Conservation (phyloP, 2,329 filamentous ascomycete species). For the Ophiostoma populinum region DNA sequence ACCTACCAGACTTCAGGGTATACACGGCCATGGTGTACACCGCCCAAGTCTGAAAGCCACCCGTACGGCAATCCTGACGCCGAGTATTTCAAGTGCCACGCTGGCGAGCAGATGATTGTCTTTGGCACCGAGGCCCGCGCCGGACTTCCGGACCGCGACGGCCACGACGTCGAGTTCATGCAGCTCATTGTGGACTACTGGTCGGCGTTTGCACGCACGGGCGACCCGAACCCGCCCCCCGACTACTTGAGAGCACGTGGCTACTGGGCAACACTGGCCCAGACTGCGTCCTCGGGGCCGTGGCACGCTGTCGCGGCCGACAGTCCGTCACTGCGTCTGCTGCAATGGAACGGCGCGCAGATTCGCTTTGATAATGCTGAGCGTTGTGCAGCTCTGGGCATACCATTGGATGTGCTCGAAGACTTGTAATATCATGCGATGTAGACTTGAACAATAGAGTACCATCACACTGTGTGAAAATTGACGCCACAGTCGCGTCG, state of each 20-base stretch:
- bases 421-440: too few species aligned
- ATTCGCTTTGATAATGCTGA: too few species aligned
- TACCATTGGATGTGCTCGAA: too few species aligned
- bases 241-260: constrained; percentile 17
- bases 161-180: constrained; percentile 18
- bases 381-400: too few species aligned
- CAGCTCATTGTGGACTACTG: constrained; percentile 20
- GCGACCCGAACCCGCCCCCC: constrained; percentile 17
- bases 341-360: too few species aligned
- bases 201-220: constrained; percentile 18
- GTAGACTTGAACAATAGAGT: too few species aligned
- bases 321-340: too few species aligned
- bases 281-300: constrained; percentile 13
- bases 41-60: constrained; percentile 13
- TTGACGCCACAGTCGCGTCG: too few species aligned
- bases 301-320: too few species aligned
- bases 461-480: too few species aligned
- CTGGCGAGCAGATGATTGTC: constrained; percentile 21
- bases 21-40: constrained; percentile 16
- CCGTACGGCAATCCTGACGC: constrained; percentile 19
- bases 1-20: constrained; percentile 20
- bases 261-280: constrained; percentile 15
- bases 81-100: constrained; percentile 26
- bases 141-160: constrained; percentile 20
- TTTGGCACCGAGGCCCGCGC: constrained; percentile 19